These are phyloP conservation scores for Botrytis elliptica DNA, from an alignment of 2,329 filamentous ascomycete species.

Conservation along the genomic window DNA sequence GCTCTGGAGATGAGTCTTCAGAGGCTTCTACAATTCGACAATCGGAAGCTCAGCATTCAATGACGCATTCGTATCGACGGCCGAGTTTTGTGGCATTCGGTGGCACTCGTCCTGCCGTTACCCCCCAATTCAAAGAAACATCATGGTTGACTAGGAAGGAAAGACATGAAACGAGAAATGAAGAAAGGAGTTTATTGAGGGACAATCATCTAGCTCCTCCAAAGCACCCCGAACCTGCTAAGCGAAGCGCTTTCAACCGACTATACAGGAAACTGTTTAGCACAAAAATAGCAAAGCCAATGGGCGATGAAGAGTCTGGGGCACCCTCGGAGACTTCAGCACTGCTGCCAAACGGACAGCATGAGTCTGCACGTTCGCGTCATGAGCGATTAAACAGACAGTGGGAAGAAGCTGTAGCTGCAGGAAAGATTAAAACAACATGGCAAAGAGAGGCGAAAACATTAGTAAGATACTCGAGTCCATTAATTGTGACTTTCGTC, in stretches of 20 bases:
- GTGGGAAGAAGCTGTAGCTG: constrained; percentile 82
- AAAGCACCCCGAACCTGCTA: constrained; percentile 48
- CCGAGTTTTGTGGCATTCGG: constrained; percentile 75
- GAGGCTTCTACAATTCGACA: constrained; percentile 41
- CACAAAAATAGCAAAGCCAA: constrained; percentile 49
- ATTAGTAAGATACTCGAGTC: constrained; percentile 67
- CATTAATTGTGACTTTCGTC: constrained; percentile 71
- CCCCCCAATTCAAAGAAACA: constrained; percentile 52
- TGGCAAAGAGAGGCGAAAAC: constrained; percentile 90
- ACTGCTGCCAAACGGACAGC: constrained; percentile 42
- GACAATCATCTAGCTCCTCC: constrained; percentile 66
- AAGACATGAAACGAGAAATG: constrained; percentile 54
- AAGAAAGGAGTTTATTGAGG: constrained; percentile 59
- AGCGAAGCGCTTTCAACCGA: constrained; percentile 41
- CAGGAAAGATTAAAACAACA: constrained; percentile 80
- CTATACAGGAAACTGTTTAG: constrained; percentile 51
- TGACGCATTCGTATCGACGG: constrained; percentile 69
- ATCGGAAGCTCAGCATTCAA: constrained; percentile 45
- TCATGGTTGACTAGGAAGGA: constrained; percentile 53
- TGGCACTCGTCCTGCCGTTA: constrained; percentile 66
- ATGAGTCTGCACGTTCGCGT: constrained; percentile 48
- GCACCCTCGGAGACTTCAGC: constrained; percentile 44
- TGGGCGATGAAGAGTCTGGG: constrained; percentile 44
- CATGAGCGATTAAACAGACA: constrained; percentile 64
- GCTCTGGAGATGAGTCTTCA: constrained; percentile 41